Evolutionary conservation across 202 grass and related monocot species (phyloP).

Genomic region (Digitaria exilis): DNA sequence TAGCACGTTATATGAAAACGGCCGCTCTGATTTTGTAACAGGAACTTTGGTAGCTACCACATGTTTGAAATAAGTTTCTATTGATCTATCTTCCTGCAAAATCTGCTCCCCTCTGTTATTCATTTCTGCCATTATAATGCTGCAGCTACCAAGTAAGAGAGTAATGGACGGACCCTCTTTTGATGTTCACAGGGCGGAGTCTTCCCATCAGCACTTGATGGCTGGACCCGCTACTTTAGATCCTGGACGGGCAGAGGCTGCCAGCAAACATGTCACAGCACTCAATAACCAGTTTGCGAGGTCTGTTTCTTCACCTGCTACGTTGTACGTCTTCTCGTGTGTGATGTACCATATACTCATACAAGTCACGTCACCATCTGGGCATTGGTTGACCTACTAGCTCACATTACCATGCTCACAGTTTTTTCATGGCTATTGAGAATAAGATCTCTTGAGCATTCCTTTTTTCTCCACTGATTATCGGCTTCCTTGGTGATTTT

Average conservation of each 20-base stretch:
- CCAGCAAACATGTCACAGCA: constrained; percentile 73
- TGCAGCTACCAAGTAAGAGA: constrained; percentile 77
- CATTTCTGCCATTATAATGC: constrained; percentile 40
- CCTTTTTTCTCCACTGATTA: background rate
- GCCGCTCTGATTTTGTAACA: background rate
- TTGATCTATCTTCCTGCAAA: constrained; percentile 6
- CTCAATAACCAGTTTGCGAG: constrained; percentile 93
- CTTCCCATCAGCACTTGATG: constrained; percentile 77
- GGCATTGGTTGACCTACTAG: background rate
- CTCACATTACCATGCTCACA: background rate
- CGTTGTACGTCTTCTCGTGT: background rate
- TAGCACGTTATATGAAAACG: background rate
- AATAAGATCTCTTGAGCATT: background rate
- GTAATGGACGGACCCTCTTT: constrained; percentile 77
- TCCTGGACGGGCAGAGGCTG: constrained; percentile 57
- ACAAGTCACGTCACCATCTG: background rate
- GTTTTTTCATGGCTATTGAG: background rate
- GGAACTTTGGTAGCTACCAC: background rate
- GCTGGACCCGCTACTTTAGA: constrained; percentile 56
- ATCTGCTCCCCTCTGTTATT: constrained; percentile 8
- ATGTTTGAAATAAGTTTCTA: background rate
- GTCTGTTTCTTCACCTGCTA: constrained; percentile 35
- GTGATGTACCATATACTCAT: background rate
- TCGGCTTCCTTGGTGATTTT: background rate
- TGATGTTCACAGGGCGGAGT: constrained; percentile 71